Percentiles rank a stretch among this genome's conserved stretches.
Conservation (phyloP, 1,284 basidiomycete genomes). For the Coniophora puteana region DNA sequence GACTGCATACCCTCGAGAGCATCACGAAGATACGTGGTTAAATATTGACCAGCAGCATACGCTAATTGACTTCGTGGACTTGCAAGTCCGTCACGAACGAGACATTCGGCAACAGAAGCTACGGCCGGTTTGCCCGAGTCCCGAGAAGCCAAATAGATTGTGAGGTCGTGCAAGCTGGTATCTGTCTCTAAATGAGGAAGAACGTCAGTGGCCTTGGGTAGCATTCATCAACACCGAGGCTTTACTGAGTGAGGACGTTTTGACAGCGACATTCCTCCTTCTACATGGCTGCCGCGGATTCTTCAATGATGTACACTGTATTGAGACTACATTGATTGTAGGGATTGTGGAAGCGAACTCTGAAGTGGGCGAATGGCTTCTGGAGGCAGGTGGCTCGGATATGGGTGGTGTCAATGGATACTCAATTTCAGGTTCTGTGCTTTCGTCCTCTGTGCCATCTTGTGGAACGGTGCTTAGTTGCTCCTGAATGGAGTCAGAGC, state of each 20-base stretch:
- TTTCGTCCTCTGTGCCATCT: constrained; percentile 32
- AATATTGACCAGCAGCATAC: constrained; percentile 22
- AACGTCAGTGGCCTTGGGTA: no score
- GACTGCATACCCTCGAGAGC: constrained; percentile 63
- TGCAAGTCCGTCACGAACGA: constrained; percentile 24
- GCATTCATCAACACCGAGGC: constrained; percentile 5
- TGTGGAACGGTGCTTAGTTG: constrained; percentile 29
- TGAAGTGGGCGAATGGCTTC: constrained; percentile 49
- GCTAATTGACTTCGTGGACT: no score
- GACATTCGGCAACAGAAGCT: constrained; percentile 37
- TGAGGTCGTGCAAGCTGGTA: constrained; percentile 22
- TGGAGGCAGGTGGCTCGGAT: constrained; percentile 63
- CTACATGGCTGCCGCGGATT: no score
- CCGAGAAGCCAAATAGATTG: constrained; percentile 43
- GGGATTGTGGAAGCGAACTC: constrained; percentile 19
- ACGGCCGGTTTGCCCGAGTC: constrained; percentile 49
- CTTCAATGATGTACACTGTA: constrained; percentile 28
- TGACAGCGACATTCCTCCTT: constrained; percentile 24
- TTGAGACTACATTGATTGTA: constrained; percentile 34
- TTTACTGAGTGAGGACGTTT: constrained; percentile 19
- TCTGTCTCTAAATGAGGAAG: constrained; percentile 8
- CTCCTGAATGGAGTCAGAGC: constrained; percentile 36
- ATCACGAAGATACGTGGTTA: constrained; percentile 42
- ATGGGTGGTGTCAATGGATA: constrained; percentile 71
- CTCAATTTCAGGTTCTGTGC: constrained; percentile 49